phyloP scores from a whole-genome alignment of 2,329 filamentous ascomycete genomes.

The Mycocentrospora acerina region DNA sequence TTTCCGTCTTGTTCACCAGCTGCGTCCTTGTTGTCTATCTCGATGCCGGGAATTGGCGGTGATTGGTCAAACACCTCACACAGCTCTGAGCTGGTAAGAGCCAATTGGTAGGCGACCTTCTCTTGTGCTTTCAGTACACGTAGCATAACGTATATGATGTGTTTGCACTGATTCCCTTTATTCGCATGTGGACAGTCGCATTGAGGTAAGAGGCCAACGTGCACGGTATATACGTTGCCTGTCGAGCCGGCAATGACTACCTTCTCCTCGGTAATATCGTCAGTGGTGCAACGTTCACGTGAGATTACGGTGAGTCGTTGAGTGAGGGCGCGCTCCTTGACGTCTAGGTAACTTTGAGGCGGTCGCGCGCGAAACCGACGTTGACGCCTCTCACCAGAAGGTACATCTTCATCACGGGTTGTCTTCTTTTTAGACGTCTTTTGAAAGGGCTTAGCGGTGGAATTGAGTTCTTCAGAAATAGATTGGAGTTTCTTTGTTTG shows the following conservation, averaged over 20 bases:
- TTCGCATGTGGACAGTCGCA: slow-evolving; percentile 58
- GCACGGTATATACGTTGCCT: slow-evolving; percentile 62
- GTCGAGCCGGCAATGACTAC: slow-evolving; percentile 62
- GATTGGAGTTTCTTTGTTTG: slow-evolving; percentile 4
- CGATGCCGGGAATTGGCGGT: slow-evolving; percentile 50
- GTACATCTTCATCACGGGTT: slow-evolving; percentile 15
- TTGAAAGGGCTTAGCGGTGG: slow-evolving; percentile 12
- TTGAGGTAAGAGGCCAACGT: slow-evolving; percentile 53
- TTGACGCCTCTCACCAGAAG: slow-evolving; percentile 34
- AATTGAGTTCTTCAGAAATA: slow-evolving; percentile 10
- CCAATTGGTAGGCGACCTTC: slow-evolving; percentile 60
- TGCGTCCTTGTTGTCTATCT: slow-evolving; percentile 29
- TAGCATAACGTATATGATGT: slow-evolving; percentile 62
- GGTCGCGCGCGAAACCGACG: slow-evolving; percentile 39
- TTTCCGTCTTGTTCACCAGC: slow-evolving; percentile 46
- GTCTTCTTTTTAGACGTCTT: slow-evolving; percentile 19
- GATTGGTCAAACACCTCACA: slow-evolving; percentile 57
- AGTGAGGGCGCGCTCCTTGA: slow-evolving; percentile 51
- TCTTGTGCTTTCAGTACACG: slow-evolving; percentile 59
- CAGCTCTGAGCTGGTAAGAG: slow-evolving; percentile 61
- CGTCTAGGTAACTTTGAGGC: slow-evolving; percentile 49
- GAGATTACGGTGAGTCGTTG: slow-evolving; percentile 61
- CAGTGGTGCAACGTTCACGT: slow-evolving; percentile 48
- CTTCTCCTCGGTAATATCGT: slow-evolving; percentile 52
- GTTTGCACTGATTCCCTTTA: slow-evolving; percentile 65